Percentiles rank a stretch among this genome's conserved stretches.
Conservation (phyloP, 2,329 filamentous ascomycete species). For the Pseudogymnoascus sp. region DNA sequence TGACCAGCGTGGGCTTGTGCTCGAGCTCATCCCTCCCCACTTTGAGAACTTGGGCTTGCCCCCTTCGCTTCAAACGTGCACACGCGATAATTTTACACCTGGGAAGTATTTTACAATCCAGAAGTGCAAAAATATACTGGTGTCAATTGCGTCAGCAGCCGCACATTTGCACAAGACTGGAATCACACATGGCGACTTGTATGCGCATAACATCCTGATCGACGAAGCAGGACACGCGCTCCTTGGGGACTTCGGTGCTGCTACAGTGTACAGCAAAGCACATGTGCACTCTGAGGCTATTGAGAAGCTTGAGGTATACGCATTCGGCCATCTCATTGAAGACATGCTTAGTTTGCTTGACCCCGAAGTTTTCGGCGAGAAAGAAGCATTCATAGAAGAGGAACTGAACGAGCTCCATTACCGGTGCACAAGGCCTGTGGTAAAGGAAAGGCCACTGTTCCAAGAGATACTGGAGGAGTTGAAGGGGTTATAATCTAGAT, state of each 20-base stretch:
- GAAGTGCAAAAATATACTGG: slow-evolving; percentile 31
- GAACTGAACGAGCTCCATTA: slow-evolving; percentile 24
- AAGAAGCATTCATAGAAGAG: slow-evolving; percentile 23
- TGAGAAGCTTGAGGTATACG: slow-evolving; percentile 39
- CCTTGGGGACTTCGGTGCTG: slow-evolving; percentile 41
- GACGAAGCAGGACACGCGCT: slow-evolving; percentile 35
- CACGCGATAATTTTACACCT: slow-evolving; percentile 35
- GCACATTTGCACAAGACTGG: slow-evolving; percentile 36
- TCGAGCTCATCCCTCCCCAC: slow-evolving; percentile 38
- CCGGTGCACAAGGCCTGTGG: slow-evolving; percentile 23
- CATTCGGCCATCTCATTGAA: slow-evolving; percentile 40
- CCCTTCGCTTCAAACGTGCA: slow-evolving; percentile 38
- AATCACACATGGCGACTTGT: slow-evolving; percentile 40
- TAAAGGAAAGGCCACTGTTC: slow-evolving; percentile 24
- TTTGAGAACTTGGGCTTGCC: slow-evolving; percentile 38
- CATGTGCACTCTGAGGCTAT: slow-evolving; percentile 23
- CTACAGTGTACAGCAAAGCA: slow-evolving; percentile 35
- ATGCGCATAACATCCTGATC: slow-evolving; percentile 41
- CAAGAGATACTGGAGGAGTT: slow-evolving; percentile 20
- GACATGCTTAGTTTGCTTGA: slow-evolving; percentile 30
- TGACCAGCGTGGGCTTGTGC: slow-evolving; percentile 35
- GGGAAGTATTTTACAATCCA: slow-evolving; percentile 25
- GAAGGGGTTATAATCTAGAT: slow-evolving; percentile 13
- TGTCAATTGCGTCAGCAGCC: slow-evolving; percentile 35
- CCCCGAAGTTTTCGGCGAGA: slow-evolving; percentile 19